Base-by-base conservation (phyloP, 164 flowering plant species). In the Liquidambar formosana region DNA sequence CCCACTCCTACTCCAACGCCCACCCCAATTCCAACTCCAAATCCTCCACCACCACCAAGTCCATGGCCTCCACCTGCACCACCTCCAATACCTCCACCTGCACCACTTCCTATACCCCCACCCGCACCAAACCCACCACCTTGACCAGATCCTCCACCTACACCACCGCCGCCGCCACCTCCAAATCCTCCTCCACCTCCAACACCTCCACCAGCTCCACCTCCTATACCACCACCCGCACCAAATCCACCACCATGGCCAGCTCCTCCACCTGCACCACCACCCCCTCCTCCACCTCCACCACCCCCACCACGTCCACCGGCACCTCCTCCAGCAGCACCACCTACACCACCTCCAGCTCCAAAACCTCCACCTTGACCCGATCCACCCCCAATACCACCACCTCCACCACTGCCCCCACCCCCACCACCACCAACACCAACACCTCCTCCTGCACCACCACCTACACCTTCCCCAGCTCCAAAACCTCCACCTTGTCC, bases 161-260 rank as follows among this genome's bases (percentile, higher is more conserved):
- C 74, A 2, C n/a, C n/a, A n/a, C n/a, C n/a, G n/a, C n/a, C n/a
- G n/a, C 57, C 71, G 11, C 47, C 60, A 23, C 76, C 69, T 28
- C 76, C 80, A 43, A 57, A 19, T 13, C 78, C 79, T 41, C n/a
- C n/a, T n/a, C n/a, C n/a, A n/a, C n/a, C n/a, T n/a, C n/a, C n/a
- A n/a, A n/a, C 22, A 1, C 73, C 76, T 4, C 65, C 69, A 11
- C 75, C 70, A 10, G 2, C 13, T 1, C 69, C 74, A 5, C n/a
- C n/a, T n/a, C n/a, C n/a, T n/a, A n/a, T n/a, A n/a, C n/a, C n/a
- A n/a, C n/a, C n/a, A n/a, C n/a, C 22, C 45, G 1, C n/a, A n/a
- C n/a, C n/a, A n/a, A n/a, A n/a, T n/a, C 71, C 79, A 18, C 57
- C 23, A 0, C 75, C 76, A 21, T 51, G 57, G 10, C 81, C 81